Conservation (phyloP, 1,284 basidiomycete species). For the Cerioporus squamosus region DNA sequence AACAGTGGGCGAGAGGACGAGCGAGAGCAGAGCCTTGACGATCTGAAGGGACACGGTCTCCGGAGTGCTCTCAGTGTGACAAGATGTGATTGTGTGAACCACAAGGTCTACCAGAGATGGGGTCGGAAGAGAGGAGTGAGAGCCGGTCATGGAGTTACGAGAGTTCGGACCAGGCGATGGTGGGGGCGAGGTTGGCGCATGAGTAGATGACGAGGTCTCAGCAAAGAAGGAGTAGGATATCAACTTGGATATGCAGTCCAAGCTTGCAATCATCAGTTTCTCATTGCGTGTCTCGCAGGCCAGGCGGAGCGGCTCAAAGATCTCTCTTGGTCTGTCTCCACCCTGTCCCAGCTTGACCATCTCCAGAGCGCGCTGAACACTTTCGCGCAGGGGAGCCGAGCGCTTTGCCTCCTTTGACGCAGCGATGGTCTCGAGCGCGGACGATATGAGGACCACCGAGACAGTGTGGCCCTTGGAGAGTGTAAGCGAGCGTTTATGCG, state of each 20-base stretch:
- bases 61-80: constrained; percentile 86
- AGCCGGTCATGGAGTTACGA: constrained; percentile 47
- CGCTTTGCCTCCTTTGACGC: constrained; percentile 90
- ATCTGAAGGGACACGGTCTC: constrained; percentile 93
- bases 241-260: constrained; percentile 96
- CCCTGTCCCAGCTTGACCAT: constrained; percentile 77
- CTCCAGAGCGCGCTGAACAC: constrained; percentile 82
- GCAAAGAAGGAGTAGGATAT: constrained; percentile 96
- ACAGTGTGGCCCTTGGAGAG: constrained; percentile 74
- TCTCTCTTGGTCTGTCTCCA: constrained; percentile 77
- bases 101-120: constrained; percentile 88
- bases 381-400: constrained; percentile 79
- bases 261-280: constrained; percentile 90
- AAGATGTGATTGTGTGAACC: constrained; percentile 91
- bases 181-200: constrained; percentile 63
- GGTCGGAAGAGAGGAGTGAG: constrained; percentile 55
- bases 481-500: constrained; percentile 67
- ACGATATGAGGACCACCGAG: constrained; percentile 80
- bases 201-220: constrained; percentile 56
- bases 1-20: constrained; percentile 85
- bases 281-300: constrained; percentile 94
- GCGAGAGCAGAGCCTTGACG: constrained; percentile 89
- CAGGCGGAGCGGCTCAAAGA: constrained; percentile 90
- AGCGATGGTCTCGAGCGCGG: constrained; percentile 87
- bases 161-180: constrained; percentile 63